phyloP scores from a whole-genome alignment of 2,329 filamentous ascomycete genomes.

The Ceratocystiopsis sp. region DNA sequence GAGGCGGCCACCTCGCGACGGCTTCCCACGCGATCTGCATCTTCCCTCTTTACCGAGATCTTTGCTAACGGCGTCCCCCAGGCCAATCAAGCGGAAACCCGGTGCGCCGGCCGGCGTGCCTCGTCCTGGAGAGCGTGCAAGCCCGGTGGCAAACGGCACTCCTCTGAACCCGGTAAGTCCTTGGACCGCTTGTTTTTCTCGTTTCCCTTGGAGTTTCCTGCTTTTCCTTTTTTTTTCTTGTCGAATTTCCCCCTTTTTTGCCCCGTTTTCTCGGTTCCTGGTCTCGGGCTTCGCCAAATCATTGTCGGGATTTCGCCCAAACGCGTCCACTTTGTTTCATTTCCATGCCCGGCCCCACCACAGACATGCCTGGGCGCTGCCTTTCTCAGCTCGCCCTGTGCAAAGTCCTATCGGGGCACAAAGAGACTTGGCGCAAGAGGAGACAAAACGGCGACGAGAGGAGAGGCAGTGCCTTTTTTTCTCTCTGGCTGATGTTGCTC shows the following conservation, averaged over 20 bases:
- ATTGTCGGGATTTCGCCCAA: conserved; percentile 5
- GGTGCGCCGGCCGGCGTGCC: conserved; percentile 53
- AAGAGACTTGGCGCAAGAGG: too few species aligned
- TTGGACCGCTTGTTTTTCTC: neutral
- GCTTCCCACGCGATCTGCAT: neutral
- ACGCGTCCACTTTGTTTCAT: conserved; percentile 6
- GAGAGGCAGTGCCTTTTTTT: neutral
- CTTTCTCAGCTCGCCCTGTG: too few species aligned
- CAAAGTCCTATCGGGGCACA: too few species aligned
- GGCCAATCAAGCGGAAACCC: conserved; percentile 60
- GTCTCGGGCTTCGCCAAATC: conserved; percentile 1
- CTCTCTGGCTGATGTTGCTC: neutral
- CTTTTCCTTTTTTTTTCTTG: conserved; percentile 1
- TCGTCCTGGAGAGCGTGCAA: conserved; percentile 43
- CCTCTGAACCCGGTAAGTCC: conserved; percentile 34
- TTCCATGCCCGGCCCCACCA: conserved; percentile 4
- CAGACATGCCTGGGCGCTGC: too few species aligned
- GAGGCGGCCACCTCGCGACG: too few species aligned
- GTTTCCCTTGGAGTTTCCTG: neutral
- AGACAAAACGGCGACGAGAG: neutral
- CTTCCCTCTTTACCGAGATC: neutral
- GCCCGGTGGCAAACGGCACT: conserved; percentile 40
- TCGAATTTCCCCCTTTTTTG: conserved; percentile 1
- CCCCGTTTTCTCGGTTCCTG: conserved; percentile 1
- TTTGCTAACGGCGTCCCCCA: conserved; percentile 18